These are phyloP conservation scores for Chrysochromulina parva DNA, from an alignment of 78 protist genomes.

Conservation along the genomic window DNA sequence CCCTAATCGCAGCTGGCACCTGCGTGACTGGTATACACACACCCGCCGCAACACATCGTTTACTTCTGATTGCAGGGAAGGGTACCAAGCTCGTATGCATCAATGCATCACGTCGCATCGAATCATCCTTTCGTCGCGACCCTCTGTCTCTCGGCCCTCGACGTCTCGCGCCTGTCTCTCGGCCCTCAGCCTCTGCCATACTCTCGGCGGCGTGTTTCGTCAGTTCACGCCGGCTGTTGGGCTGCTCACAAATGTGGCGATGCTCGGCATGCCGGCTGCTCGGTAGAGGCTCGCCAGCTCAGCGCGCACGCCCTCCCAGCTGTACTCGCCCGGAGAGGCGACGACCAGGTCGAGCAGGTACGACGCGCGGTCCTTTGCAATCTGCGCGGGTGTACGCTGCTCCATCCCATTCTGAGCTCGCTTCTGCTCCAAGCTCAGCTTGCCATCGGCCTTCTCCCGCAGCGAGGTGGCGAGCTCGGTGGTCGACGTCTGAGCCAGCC, in stretches of 20 bases:
- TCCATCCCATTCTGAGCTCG: background rate
- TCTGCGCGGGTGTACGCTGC: background rate
- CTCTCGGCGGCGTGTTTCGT: too few relatives aligned
- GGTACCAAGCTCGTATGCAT: too few relatives aligned
- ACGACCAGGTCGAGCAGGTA: background rate
- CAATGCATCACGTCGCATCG: too few relatives aligned
- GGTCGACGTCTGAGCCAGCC: background rate
- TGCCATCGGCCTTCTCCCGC: background rate
- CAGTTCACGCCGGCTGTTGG: too few relatives aligned
- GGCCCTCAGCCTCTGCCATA: too few relatives aligned
- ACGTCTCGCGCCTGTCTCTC: too few relatives aligned
- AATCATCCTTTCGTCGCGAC: too few relatives aligned
- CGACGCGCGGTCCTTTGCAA: background rate
- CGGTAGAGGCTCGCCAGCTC: background rate
- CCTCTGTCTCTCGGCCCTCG: too few relatives aligned
- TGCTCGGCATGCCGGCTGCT: background rate
- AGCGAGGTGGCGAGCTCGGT: background rate
- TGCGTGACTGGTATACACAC: too few relatives aligned
- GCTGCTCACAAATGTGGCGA: background rate
- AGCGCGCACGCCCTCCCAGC: background rate
- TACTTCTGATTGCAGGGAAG: too few relatives aligned
- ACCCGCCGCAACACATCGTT: too few relatives aligned
- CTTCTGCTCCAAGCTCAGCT: background rate
- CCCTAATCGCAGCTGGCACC: too few relatives aligned
- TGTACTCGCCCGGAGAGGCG: background rate